Base-by-base conservation (phyloP, 2,329 filamentous ascomycete genomes). In the Pseudogymnoascus sp. region DNA sequence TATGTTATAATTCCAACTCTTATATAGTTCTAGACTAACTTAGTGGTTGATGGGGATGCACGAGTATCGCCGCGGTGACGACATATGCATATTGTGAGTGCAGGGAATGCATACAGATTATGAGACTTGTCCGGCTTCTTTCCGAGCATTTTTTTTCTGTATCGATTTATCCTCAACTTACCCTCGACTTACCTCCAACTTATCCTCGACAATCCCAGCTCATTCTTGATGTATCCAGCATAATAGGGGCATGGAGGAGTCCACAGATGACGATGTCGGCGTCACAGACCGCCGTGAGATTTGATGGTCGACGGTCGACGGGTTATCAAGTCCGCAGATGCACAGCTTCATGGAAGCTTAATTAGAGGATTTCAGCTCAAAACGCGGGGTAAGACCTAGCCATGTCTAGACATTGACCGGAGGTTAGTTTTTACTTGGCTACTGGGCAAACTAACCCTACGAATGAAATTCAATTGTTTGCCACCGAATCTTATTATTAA, bases 381-480 rank as follows among this genome's bases (percentile, higher is more conserved):
- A 50, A 50, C 44, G 44, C 44, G 44, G 44, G 44, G 44, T 50
- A 50, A 50, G 44, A 28, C 44, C 42, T 50, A 50, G 44, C 44
- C 44, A 50, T 28, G 44, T 50, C 3, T 16, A 50, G 44, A 50
- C 14, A 50, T 50, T 50, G 23, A n/a, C 44, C 23, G 44, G 12
- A 50, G 5, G 12, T 28, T 50, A 50, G 44, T 28, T 50, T 28
- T 50, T 31, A 50, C 42, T 50, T 50, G 14, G 23, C 23, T 28
- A 28, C 44, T 50, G 44, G 44, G 23, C 44, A 16, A 25, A n/a
- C 44, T 50, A n/a, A 14, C 44, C 23, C 44, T 50, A 28, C 23
- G 23, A 50, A 50, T 50, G 44, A 28, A 50, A 50, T 28, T 25
- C 3, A 8, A 50, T 28, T 16, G 6, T 50, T 50, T 28, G 44